Evolutionary conservation across 1,139 yeast species (phyloP).

Genomic region (Yamadazyma trypodendri): DNA sequence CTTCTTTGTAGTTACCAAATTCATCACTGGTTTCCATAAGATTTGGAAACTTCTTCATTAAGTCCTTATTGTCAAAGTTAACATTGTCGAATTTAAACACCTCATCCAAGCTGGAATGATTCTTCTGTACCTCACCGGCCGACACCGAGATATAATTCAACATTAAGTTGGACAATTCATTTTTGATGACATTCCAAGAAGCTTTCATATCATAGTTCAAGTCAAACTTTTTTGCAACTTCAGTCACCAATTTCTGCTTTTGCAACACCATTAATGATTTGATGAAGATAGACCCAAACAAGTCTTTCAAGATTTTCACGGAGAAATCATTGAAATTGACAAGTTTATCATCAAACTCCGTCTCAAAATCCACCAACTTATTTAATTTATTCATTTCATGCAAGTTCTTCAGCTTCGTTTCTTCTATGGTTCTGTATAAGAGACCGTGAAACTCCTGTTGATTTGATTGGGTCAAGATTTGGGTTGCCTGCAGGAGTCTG

Average conservation of each 20-base stretch:
- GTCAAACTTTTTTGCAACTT: constrained; percentile 31
- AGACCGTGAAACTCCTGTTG: constrained; percentile 48
- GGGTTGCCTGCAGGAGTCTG: constrained; percentile 61
- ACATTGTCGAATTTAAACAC: constrained; percentile 54
- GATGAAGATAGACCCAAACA: constrained; percentile 66
- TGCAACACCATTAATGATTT: constrained; percentile 66
- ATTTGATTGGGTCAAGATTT: constrained; percentile 45
- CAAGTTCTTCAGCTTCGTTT: constrained; percentile 50
- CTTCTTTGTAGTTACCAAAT: constrained; percentile 6
- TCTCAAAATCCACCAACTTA: constrained; percentile 28
- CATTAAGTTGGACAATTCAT: constrained; percentile 58
- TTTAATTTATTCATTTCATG: constrained; percentile 31
- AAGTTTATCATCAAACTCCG: constrained; percentile 20
- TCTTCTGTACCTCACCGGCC: constrained; percentile 8
- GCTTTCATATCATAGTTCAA: constrained; percentile 36
- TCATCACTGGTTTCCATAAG: constrained; percentile 9
- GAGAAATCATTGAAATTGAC: constrained; percentile 46
- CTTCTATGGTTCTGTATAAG: constrained; percentile 63
- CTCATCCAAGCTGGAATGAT: constrained; percentile 18
- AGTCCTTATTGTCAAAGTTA: constrained; percentile 21
- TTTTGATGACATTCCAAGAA: constrained; percentile 60
- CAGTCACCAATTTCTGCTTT: constrained; percentile 65
- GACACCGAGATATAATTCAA: constrained; percentile 49
- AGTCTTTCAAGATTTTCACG: constrained; percentile 61
- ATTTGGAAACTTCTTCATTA: constrained; percentile 13